Evolutionary conservation across 192 early-diverging fungal species (phyloP).

Genomic region (Coemansia sp.): DNA sequence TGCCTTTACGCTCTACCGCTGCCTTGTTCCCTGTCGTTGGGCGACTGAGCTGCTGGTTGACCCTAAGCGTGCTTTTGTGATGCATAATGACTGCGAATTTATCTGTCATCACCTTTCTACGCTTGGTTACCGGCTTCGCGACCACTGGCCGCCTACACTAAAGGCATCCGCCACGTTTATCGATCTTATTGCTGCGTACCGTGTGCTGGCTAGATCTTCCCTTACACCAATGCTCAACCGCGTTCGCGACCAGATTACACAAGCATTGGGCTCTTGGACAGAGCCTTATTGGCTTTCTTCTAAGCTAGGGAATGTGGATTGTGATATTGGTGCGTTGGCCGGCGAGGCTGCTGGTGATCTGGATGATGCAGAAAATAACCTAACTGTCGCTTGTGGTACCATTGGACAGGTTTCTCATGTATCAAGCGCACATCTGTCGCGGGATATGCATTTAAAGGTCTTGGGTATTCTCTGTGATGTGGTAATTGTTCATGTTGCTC

Average conservation of each 20-base stretch:
- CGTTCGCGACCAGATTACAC: conserved; percentile 9
- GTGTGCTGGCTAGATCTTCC: conserved; percentile 22
- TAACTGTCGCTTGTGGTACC: conserved; percentile 26
- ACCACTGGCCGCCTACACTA: conserved; percentile 30
- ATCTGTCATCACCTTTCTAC: conserved; percentile 39
- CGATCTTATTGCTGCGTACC: conserved; percentile 39
- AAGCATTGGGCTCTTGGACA: conserved; percentile 28
- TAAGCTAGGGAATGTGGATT: neutral
- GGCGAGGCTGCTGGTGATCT: neutral
- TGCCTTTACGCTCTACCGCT: conserved; percentile 40
- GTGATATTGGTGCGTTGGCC: neutral
- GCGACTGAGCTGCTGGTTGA: conserved; percentile 13
- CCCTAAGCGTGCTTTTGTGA: conserved; percentile 39
- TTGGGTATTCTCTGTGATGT: conserved; percentile 26
- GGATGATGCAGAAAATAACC: conserved; percentile 16
- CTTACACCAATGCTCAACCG: conserved; percentile 26
- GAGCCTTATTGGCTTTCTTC: conserved; percentile 10
- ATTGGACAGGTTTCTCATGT: conserved; percentile 20
- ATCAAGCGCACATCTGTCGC: conserved; percentile 19
- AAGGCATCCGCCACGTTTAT: conserved; percentile 34
- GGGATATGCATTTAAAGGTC: conserved; percentile 17
- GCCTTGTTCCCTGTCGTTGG: conserved; percentile 25
- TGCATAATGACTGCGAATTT: conserved; percentile 51
- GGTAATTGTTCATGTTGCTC: conserved; percentile 12
- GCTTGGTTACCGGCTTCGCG: conserved; percentile 29